Conservation (phyloP, 1,139 yeast genomes). For the Arxiozyma slooffiae region DNA sequence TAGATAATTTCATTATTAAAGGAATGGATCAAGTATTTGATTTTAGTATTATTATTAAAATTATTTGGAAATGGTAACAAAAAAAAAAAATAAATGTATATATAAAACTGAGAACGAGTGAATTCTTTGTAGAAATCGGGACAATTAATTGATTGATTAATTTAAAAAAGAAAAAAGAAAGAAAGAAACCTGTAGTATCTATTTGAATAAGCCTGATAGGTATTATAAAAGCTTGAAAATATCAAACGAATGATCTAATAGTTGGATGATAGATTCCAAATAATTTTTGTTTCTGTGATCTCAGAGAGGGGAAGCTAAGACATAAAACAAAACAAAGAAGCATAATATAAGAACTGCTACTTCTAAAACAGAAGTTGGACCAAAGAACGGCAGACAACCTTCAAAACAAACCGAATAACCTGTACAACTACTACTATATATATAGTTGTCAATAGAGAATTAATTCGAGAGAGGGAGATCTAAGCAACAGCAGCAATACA, state of each 20-base stretch:
- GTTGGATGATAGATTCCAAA: slow-evolving; percentile 1
- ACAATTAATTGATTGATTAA: neutral
- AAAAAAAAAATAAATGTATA: neutral
- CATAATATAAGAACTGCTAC: no score
- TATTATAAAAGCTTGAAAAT: no score
- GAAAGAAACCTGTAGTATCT: neutral
- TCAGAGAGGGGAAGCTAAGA: neutral
- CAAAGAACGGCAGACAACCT: neutral
- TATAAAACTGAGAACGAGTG: neutral
- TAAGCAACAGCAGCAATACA: neutral
- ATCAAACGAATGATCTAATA: slow-evolving; percentile 5
- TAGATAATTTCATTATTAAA: slow-evolving; percentile 30
- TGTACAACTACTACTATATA: no score
- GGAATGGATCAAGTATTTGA: no score
- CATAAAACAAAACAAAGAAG: neutral
- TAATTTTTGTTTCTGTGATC: neutral
- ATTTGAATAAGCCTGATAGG: neutral
- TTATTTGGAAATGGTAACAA: neutral
- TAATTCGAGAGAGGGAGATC: neutral
- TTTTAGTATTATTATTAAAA: no score
- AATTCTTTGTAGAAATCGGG: neutral
- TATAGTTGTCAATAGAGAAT: no score
- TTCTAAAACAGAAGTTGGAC: neutral
- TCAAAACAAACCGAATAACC: neutral
- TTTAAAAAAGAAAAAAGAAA: no score